phyloP scores from a whole-genome alignment of 2,329 filamentous ascomycete genomes.

The Fusarium zealandicum region DNA sequence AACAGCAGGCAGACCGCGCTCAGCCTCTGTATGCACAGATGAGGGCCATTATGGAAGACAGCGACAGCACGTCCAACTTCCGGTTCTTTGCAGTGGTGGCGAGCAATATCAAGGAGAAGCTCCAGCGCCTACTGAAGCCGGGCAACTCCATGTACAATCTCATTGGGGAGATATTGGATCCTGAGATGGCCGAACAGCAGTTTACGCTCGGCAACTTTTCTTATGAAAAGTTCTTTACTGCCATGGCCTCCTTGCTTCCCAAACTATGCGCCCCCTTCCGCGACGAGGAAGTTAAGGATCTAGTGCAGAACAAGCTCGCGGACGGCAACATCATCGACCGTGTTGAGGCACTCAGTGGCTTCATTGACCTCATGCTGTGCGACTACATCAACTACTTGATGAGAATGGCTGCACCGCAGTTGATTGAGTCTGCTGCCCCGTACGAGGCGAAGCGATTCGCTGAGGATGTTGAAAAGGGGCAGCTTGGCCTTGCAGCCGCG shows the following conservation, averaged over 20 bases:
- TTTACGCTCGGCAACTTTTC: conserved; percentile 77
- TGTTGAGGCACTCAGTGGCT: conserved; percentile 75
- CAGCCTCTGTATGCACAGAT: conserved; percentile 63
- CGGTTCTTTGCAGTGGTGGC: conserved; percentile 75
- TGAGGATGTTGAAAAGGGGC: conserved; percentile 65
- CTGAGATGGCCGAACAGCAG: conserved; percentile 72
- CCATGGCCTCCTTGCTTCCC: conserved; percentile 77
- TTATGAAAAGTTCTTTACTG: conserved; percentile 80
- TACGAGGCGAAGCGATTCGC: conserved; percentile 80
- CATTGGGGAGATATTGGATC: conserved; percentile 78
- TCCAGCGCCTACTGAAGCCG: conserved; percentile 74
- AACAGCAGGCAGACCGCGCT: conserved; percentile 59
- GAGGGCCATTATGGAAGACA: conserved; percentile 70
- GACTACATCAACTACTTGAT: conserved; percentile 86
- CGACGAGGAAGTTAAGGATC: conserved; percentile 75
- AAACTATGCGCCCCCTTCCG: conserved; percentile 82
- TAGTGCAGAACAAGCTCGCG: conserved; percentile 67
- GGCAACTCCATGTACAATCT: conserved; percentile 77
- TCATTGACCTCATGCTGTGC: conserved; percentile 79
- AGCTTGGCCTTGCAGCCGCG: conserved; percentile 64
- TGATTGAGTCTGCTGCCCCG: conserved; percentile 73
- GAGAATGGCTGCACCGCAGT: conserved; percentile 72
- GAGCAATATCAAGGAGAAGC: conserved; percentile 73
- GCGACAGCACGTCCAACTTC: conserved; percentile 69
- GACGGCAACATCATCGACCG: conserved; percentile 75